Evolutionary conservation across 2,329 filamentous ascomycete genomes (phyloP), one percentile per base, ranked within the genome.

Genomic region (Akanthomyces uredinophilus): DNA sequence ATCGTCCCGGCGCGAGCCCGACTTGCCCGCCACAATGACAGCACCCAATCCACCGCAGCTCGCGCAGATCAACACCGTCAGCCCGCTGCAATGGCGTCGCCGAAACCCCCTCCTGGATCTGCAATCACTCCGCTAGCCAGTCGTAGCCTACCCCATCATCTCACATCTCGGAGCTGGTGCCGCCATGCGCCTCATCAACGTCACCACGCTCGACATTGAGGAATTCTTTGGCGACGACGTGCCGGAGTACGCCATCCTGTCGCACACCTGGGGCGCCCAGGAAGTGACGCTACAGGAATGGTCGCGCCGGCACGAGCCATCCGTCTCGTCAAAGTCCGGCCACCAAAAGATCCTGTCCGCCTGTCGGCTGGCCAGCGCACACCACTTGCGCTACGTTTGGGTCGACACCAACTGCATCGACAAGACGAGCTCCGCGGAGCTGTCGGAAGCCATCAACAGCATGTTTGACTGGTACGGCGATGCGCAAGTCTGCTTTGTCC

Each of bases 331-430:
- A 11, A 59, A 41, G 16, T n/a, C 27, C 4, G 56, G 56, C 20
- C 51, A 47, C 22, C 29, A 44, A n/a, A 59, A 59, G 16, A 43
- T 59, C 5, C 3, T 49, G 8, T 22, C 29, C 3, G 35, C 56
- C 18, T 50, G 56, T 32, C 16, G 43, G 37, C 49, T 53, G 7
- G 49, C 49, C 16, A 35, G n/a, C 5, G 18, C 41, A 18, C 16
- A 16, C n/a, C n/a, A 65, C 3, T 68, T 67, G 53, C 43, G 61
- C 6, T 72, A 68, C 63, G 64, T 68, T 1, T 72, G 71, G 70
- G 64, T 67, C 20, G 69, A 72, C 13, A 71, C 69, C 0, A 55
- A 29, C 16, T 55, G 37, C 18, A 55, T 55, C 37, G 52, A 55
- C 37, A 55, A 55, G 52, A 43, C 37, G 5, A 55, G 52, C 52